Conservation (phyloP, 2,329 filamentous ascomycete genomes). For the Cladophialophora yegresii region DNA sequence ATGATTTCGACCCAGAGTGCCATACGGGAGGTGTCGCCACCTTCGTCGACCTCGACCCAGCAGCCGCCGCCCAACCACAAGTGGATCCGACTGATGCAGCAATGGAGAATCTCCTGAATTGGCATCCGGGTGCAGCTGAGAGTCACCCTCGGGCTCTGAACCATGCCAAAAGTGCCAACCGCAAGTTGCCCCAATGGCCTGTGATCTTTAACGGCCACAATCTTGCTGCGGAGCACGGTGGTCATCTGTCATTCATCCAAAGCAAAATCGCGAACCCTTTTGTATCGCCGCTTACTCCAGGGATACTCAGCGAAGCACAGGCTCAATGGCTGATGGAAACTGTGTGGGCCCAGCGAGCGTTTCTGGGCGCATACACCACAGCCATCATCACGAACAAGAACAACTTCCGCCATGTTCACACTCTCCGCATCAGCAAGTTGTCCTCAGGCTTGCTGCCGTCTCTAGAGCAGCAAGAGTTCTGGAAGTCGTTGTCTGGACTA, state of each 20-base stretch:
- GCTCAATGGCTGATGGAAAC: slow-evolving; percentile 69
- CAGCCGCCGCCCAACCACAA: background rate
- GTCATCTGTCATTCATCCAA: slow-evolving; percentile 33
- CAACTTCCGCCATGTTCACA: slow-evolving; percentile 58
- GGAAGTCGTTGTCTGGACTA: slow-evolving; percentile 60
- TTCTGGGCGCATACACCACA: slow-evolving; percentile 68
- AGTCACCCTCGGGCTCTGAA: background rate
- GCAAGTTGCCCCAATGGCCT: slow-evolving; percentile 32
- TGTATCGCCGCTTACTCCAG: slow-evolving; percentile 53
- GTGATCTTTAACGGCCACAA: slow-evolving; percentile 37
- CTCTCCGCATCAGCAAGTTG: slow-evolving; percentile 64
- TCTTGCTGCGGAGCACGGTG: slow-evolving; percentile 39
- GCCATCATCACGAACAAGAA: slow-evolving; percentile 62
- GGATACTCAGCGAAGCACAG: slow-evolving; percentile 62
- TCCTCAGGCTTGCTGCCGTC: slow-evolving; percentile 62
- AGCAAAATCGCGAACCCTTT: slow-evolving; percentile 31
- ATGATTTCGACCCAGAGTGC: slow-evolving; percentile 20
- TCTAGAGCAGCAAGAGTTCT: slow-evolving; percentile 62
- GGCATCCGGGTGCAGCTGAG: background rate
- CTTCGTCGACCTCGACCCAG: background rate
- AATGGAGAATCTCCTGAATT: background rate
- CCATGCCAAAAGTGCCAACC: background rate
- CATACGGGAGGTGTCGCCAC: slow-evolving; percentile 24
- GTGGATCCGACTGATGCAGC: background rate
- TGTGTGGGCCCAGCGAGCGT: slow-evolving; percentile 68